Conservation (phyloP, 148 eudicot species). For the Rhododendron griersonianum region DNA sequence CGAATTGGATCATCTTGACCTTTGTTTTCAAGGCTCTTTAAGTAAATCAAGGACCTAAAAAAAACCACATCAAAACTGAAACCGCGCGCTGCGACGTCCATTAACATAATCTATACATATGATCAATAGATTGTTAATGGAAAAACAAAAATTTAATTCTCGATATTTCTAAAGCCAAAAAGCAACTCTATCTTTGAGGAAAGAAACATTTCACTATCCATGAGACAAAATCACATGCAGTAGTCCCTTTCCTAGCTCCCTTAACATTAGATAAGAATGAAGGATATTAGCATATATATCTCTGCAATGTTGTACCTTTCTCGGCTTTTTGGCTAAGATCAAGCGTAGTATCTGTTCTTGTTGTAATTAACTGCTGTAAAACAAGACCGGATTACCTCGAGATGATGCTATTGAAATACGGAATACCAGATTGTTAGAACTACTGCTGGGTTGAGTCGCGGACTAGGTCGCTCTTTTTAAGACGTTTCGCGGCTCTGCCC, state of each 20-base stretch:
- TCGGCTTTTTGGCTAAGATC: too few relatives aligned
- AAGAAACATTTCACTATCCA: background rate
- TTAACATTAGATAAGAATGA: background rate
- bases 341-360: too few relatives aligned
- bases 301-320: too few relatives aligned
- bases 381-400: too few relatives aligned
- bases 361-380: too few relatives aligned
- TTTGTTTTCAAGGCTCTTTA: background rate
- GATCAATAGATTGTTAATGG: background rate
- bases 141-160: background rate
- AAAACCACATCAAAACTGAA: background rate
- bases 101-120: background rate
- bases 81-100: background rate
- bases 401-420: too few relatives aligned
- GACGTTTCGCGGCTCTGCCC: too few relatives aligned
- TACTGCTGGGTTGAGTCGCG: too few relatives aligned
- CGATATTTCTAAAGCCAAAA: background rate
- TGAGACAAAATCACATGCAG: background rate
- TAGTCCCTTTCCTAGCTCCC: background rate
- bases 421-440: too few relatives aligned
- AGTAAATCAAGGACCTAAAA: background rate
- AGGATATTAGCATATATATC: background rate
- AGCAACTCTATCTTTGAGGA: background rate
- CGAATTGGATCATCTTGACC: background rate
- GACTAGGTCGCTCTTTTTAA: too few relatives aligned